Base-by-base conservation (phyloP, 2,329 filamentous ascomycete species). In the Alternaria tenuissima region DNA sequence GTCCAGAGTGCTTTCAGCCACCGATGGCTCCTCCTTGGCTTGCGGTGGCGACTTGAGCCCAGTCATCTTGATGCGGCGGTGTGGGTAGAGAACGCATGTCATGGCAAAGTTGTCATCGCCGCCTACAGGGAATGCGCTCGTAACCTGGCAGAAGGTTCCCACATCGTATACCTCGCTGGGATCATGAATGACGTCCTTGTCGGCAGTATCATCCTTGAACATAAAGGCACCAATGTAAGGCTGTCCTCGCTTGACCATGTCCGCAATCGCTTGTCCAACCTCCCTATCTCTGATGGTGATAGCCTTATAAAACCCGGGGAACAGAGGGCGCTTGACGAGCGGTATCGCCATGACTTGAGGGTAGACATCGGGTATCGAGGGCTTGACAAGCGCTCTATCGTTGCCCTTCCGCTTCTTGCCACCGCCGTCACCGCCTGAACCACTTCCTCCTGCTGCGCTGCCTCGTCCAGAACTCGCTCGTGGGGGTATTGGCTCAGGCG, bases 301-400 rank as follows among this genome's bases (percentile, higher is more conserved):
- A 9, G 95, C 94, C 81, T 99, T 99, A 83, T 99, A 99, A 80
- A 98, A 99, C 1, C 95, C 95, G 1, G 95, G 95, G 80, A 98
- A 99, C 12, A 99, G 83, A 11, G 95, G 95, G 54, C 95, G 87
- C 78, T 96, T 93, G 28, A 93, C 91, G 72, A 99, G 97, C 7
- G 95, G 95, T 57, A 99, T 96, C 2, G 94, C 94, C 86, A 99
- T 92, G 56, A 99, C 94, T 77, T 98, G 95, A 4, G 95, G 95
- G 77, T 99, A 99, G 43, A 97, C 89, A 63, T 99, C 95, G 14
- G 95, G 95, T 14, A 98, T 91, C 3, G 90, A 88, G 2, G 93
- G 91, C 81, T 98, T 98, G 71, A 93, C 88, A 39, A 98, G 84
- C 24, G 91, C 89, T 73, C 88, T 89, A 61, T 95, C 92, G n/a